Evolutionary conservation across 768 basidiomycete species (phyloP).

Genomic region (Sporobolomyces roseus): DNA sequence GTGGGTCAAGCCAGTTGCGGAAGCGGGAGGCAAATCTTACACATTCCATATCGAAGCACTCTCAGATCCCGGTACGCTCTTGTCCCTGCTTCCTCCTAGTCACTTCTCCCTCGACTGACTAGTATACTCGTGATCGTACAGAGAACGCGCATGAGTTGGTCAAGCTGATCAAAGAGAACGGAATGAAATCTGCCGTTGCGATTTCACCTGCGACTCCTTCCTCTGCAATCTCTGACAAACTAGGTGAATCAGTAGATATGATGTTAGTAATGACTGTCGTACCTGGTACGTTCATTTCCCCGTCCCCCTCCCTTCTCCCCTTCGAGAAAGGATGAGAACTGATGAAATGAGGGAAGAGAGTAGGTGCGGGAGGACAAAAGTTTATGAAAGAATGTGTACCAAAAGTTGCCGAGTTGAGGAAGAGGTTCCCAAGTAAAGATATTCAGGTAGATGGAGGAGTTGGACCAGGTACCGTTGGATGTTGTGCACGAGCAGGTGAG

Average conservation of each 20-base stretch:
- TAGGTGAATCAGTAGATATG: constrained; percentile 84
- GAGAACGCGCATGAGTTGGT: constrained; percentile 64
- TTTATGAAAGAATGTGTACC: constrained; percentile 88
- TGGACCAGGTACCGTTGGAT: constrained; percentile 79
- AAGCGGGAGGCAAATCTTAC: constrained; percentile 89
- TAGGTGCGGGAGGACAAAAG: constrained; percentile 79
- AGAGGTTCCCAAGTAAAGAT: constrained; percentile 85
- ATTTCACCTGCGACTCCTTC: constrained; percentile 95
- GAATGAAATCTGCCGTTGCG: constrained; percentile 92
- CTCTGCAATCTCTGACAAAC: constrained; percentile 74
- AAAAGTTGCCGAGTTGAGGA: constrained; percentile 85
- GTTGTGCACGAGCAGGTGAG: constrained; percentile 81
- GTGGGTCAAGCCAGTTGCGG: constrained; percentile 96
- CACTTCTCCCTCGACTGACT: not conserved
- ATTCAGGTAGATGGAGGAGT: constrained; percentile 99
- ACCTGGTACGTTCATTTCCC: constrained; percentile 59
- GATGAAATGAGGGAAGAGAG: too few relatives aligned
- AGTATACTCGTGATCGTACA: not conserved
- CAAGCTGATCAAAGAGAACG: constrained; percentile 68
- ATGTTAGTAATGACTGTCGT: constrained; percentile 97
- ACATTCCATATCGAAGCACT: constrained; percentile 96
- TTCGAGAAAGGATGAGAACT: too few relatives aligned
- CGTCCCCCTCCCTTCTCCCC: not conserved
- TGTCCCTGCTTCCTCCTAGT: too few relatives aligned
- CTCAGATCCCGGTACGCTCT: constrained; percentile 54